Base-by-base conservation (phyloP, 495 filamentous ascomycete species). In the Penicillium steckii region DNA sequence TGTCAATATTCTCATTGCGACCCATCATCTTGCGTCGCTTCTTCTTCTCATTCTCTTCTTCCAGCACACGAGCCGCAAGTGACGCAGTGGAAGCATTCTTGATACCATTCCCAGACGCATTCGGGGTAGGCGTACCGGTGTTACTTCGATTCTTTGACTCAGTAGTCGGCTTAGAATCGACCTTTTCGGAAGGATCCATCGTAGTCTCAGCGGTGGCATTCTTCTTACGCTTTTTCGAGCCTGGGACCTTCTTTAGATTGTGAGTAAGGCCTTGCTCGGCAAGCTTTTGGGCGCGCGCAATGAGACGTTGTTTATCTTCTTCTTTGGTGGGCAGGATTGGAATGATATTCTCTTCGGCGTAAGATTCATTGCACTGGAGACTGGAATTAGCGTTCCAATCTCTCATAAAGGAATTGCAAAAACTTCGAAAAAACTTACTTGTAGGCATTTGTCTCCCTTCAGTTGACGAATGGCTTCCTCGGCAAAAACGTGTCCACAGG, bases 401-500 rank as follows among this genome's bases (percentile, higher is more conserved):
- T 15, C n/a, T 37, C 29, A 13, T 13, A 32, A n/a, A 32, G n/a
- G 6, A 17, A 17, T 6, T 3, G 4, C n/a, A 41, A 13, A 35
- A 15, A 35, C 13, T 22, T 44, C 0, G 12, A 13, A 8, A 21
- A 12, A 12, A 52, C 77, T 55, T 50, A 85, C 82, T 72, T 80
- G 76, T 48, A 87, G 62, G 59, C 86, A 89, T 48, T 68, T 78
- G 47, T 85, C 75, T 0, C 72, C 81, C 43, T 78, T 75, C 4
- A 97, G 79, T 67, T 96, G 90, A 52, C 86, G 87, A 45, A 97
- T 81, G 8, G 89, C 89, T 44, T 82, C 83, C 55, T 93, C 90
- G 2, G 88, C 83, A 67, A 97, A 97, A 1, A 89, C 95, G 79
- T 97, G 95, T 1, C 94, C 94, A 61, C 94, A 98, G 0, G 94